phyloP scores from a whole-genome alignment of 495 filamentous ascomycete species.

The Peziza echinospora region DNA sequence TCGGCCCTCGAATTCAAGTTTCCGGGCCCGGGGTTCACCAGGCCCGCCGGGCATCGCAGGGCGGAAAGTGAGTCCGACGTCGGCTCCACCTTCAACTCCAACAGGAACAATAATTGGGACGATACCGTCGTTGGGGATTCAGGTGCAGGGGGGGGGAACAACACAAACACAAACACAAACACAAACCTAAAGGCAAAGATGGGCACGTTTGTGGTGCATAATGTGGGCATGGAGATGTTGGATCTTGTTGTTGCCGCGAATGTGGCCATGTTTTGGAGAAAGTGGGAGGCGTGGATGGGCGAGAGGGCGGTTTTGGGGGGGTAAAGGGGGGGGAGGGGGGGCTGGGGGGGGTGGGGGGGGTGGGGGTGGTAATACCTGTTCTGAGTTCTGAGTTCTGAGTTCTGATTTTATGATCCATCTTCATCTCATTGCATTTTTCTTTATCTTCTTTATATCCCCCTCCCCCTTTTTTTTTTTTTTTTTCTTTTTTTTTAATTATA shows the following conservation, averaged over 20 bases:
- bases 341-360: no score
- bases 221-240: slow-evolving; percentile 86
- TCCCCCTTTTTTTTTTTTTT: no score
- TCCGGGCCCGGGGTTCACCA: slow-evolving; percentile 7
- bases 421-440: no score
- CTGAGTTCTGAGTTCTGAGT: no score
- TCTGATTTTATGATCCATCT: no score
- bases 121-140: slow-evolving; percentile 1
- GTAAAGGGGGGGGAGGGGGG: not conserved
- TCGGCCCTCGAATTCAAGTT: slow-evolving; percentile 15
- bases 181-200: slow-evolving; percentile 72
- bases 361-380: no score
- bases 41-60: slow-evolving; percentile 9
- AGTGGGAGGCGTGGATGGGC: slow-evolving; percentile 39
- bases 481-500: no score
- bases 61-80: slow-evolving; percentile 1
- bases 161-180: slow-evolving; percentile 67
- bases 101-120: no score
- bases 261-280: slow-evolving; percentile 79
- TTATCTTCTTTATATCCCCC: no score
- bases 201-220: slow-evolving; percentile 75
- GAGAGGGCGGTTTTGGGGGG: slow-evolving; percentile 12
- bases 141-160: slow-evolving; percentile 9
- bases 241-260: slow-evolving; percentile 83
- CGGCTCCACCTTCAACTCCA: no score